These are phyloP conservation scores for Rhododendron henanense DNA, from an alignment of 148 eudicot species.

Conservation along the genomic window DNA sequence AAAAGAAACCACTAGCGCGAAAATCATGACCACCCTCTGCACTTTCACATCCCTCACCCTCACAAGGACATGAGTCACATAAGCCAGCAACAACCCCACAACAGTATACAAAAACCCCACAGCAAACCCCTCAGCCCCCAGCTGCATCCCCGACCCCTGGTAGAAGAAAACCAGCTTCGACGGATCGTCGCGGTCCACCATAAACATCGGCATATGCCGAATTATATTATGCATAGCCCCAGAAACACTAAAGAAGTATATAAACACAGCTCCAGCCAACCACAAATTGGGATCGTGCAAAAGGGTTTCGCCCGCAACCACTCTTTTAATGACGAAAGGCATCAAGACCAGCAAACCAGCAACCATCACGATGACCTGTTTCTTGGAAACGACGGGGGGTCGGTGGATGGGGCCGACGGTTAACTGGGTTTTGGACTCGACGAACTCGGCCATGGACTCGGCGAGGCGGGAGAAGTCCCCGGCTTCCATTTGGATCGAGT, in stretches of 20 bases:
- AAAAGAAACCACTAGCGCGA: conserved; percentile 62
- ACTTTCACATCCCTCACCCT: conserved; percentile 41
- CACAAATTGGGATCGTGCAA: conserved; percentile 60
- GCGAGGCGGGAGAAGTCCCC: conserved; percentile 49
- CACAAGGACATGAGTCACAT: conserved; percentile 66
- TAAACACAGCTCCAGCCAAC: conserved; percentile 59
- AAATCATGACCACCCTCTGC: conserved; percentile 62
- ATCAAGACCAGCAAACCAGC: conserved; percentile 30
- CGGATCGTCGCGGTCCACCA: conserved; percentile 68
- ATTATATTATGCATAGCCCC: conserved; percentile 90
- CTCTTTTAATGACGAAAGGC: conserved; percentile 50
- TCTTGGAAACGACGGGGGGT: conserved; percentile 57
- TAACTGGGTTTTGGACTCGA: conserved; percentile 45
- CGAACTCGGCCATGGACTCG: conserved; percentile 61
- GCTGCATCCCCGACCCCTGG: conserved; percentile 91
- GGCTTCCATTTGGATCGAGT: conserved; percentile 51
- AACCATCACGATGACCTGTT: conserved; percentile 30
- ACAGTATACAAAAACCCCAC: conserved; percentile 76
- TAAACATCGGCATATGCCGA: conserved; percentile 83
- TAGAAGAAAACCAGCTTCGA: conserved; percentile 64
- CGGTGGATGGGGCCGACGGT: conserved; percentile 47
- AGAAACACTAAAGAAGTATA: conserved; percentile 90
- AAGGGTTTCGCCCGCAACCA: conserved; percentile 57
- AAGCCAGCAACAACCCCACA: conserved; percentile 76
- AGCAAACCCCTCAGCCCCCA: conserved; percentile 91